These are phyloP conservation scores for Thinopyrum elongatum DNA, from an alignment of 176 grass and related monocot species.

Conservation along the genomic window DNA sequence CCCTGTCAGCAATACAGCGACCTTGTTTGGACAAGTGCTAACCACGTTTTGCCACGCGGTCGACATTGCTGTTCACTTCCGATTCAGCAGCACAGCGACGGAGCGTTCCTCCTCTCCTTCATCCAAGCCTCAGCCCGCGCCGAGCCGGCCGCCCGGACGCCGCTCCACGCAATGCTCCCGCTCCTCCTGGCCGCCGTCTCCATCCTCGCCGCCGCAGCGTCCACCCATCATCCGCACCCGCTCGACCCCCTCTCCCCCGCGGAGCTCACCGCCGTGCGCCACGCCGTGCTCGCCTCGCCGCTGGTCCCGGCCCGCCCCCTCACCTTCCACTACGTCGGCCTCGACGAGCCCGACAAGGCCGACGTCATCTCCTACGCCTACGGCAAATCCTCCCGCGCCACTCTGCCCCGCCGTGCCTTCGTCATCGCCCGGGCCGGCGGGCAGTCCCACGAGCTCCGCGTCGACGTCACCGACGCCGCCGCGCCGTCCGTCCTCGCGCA, in stretches of 20 bases:
- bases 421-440: conserved; percentile 48
- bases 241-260: conserved; percentile 55
- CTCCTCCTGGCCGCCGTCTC: conserved; percentile 21
- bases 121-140: background rate
- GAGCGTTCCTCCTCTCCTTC: too few relatives aligned
- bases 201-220: background rate
- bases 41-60: background rate
- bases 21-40: background rate
- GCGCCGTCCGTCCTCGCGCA: conserved; percentile 30
- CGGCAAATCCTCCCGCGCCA: background rate
- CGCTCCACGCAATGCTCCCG: conserved; percentile 6
- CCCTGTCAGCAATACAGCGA: background rate
- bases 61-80: background rate
- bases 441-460: conserved; percentile 52
- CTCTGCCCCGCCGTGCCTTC: conserved; percentile 27
- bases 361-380: conserved; percentile 46
- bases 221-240: conserved; percentile 21
- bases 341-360: conserved; percentile 77
- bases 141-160: background rate
- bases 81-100: background rate
- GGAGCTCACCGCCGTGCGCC: conserved; percentile 38
- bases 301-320: conserved; percentile 28
- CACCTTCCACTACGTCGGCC: conserved; percentile 78
- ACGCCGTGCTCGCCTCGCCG: conserved; percentile 36
- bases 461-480: conserved; percentile 19